Conservation (phyloP, 1,284 basidiomycete genomes). For the Cryptococcus sp. region DNA sequence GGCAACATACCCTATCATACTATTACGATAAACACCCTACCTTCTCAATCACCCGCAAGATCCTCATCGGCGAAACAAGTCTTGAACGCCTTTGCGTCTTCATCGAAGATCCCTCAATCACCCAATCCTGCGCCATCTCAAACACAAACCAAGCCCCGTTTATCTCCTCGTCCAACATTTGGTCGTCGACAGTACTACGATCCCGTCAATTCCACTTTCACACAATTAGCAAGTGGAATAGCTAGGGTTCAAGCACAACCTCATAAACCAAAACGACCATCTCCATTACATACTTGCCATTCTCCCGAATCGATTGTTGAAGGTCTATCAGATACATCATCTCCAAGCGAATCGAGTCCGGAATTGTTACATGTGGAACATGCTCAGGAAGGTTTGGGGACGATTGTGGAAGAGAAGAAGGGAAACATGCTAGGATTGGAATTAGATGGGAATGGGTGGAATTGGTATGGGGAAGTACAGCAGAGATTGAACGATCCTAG, state of each 20-base stretch:
- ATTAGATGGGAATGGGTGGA: neutral
- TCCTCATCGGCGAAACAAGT: neutral
- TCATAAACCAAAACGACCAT: neutral
- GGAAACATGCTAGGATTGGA: neutral
- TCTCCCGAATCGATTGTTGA: neutral
- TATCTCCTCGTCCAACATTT: neutral
- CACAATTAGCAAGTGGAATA: neutral
- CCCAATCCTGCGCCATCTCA: neutral
- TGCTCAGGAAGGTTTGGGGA: neutral
- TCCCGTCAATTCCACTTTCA: neutral
- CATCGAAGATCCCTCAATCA: no score
- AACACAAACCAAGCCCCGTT: neutral
- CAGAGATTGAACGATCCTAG: neutral
- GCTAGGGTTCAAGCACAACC: neutral
- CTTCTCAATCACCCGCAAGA: neutral
- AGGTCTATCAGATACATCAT: neutral
- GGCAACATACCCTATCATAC: neutral
- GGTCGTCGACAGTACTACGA: neutral
- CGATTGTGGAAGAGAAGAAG: neutral
- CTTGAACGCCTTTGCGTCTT: no score
- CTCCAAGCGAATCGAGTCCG: no score
- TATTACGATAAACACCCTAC: neutral
- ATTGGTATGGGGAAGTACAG: neutral
- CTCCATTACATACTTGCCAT: neutral
- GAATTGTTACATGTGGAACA: no score